Base-by-base conservation (phyloP, 805 yeast species). In the Wickerhamiella cacticola region DNA sequence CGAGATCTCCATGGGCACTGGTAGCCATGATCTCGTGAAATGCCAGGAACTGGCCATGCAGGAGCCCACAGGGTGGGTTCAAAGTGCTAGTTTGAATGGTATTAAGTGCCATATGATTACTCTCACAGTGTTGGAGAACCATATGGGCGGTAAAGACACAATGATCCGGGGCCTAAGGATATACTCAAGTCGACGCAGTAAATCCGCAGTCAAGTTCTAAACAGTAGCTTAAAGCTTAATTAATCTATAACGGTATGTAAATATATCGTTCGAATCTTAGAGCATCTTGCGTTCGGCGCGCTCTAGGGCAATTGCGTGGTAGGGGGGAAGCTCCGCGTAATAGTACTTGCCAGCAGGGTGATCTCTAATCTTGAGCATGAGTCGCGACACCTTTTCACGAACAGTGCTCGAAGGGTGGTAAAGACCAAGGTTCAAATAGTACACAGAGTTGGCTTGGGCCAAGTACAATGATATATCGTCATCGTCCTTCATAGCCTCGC, bases 121-220 rank as follows among this genome's bases (percentile, higher is more conserved):
- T 51, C 55, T 87, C 13, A 60, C 72, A n/a, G 70, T 86, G 5
- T 60, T 75, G 7, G 74, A 83, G 1, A 92, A 94, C 57, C 95
- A 86, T 57, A 96, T 88, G 59, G 87, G 85, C 59, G 99, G 99
- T 41, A 92, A 89, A 59, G 99, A 92, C 62, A 80, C 95, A 0
- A 97, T 87, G 61, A 68, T 92, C 9, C 65, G 98, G 41, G 81
- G 87, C 1, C 38, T 57, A 28, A 50, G 53, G 15, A n/a, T 47
- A 19, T 47, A 40, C 41, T 23, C 49, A 2, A 23, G 21, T 12
- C 28, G 49, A 6, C 42, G 42, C 10, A 9, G n/a, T 25, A 15
- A 31, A 15, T 31, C 36, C 3, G 36, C 36, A 4, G n/a, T 31
- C 16, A 19, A 18, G 10, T 31, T 31, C 36, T 12, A 15, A n/a